Evolutionary conservation across 306 rosid species (phyloP).

Genomic region (Malus fusca): DNA sequence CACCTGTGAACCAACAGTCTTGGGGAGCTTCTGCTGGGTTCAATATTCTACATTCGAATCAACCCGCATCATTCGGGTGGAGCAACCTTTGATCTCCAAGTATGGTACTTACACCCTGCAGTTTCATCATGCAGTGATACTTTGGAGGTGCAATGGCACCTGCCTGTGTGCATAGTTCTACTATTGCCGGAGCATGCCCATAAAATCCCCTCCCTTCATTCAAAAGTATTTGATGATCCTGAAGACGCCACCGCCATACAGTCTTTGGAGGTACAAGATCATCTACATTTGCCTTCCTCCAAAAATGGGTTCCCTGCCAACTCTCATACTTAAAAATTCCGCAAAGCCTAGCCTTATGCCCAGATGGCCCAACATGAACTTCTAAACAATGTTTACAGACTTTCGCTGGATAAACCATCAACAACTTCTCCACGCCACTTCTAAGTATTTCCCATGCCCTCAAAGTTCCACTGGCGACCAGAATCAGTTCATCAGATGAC

Average conservation of each 20-base stretch:
- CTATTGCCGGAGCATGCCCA: constrained; percentile 65
- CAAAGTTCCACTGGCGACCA: constrained; percentile 49
- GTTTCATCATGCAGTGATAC: constrained; percentile 68
- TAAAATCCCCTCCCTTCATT: constrained; percentile 58
- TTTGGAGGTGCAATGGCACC: constrained; percentile 56
- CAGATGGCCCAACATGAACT: constrained; percentile 87
- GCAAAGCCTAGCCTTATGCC: constrained; percentile 73
- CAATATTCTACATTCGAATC: not conserved
- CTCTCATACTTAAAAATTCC: constrained; percentile 77
- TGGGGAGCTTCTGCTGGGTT: not conserved
- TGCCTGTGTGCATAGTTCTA: constrained; percentile 70
- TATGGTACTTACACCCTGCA: constrained; percentile 49
- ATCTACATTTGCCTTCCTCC: constrained; percentile 68
- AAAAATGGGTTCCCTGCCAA: constrained; percentile 73
- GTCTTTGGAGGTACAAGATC: constrained; percentile 70
- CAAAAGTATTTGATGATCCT: constrained; percentile 76
- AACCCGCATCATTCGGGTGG: not conserved
- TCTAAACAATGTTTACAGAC: constrained; percentile 81
- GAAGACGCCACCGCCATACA: constrained; percentile 69
- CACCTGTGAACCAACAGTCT: not conserved
- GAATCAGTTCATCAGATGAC: constrained; percentile 36
- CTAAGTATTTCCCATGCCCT: constrained; percentile 71
- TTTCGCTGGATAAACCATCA: constrained; percentile 68
- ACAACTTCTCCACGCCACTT: constrained; percentile 61
- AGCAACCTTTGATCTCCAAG: constrained; percentile 15